These are phyloP conservation scores for Tetraselmis chui DNA, from an alignment of 139 green algal species.

Conservation along the genomic window DNA sequence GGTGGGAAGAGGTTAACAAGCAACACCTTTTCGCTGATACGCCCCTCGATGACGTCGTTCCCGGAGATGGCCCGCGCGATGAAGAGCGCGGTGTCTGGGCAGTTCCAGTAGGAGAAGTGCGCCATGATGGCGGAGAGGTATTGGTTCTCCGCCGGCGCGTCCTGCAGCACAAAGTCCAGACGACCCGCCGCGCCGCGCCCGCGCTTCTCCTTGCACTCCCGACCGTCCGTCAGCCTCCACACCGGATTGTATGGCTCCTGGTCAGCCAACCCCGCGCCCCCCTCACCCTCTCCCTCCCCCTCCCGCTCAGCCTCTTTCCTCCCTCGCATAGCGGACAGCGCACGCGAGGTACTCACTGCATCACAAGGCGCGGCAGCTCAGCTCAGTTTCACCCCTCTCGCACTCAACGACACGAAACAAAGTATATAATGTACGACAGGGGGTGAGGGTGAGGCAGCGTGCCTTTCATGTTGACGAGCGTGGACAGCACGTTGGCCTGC, in stretches of 20 bases:
- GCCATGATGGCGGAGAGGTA: slow-evolving; percentile 40
- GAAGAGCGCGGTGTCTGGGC: slow-evolving; percentile 42
- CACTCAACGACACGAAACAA: too few species aligned
- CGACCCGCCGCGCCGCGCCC: slow-evolving; percentile 23
- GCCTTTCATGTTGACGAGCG: not conserved
- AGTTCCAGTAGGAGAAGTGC: slow-evolving; percentile 54
- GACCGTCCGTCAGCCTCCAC: slow-evolving; percentile 9
- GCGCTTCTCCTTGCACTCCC: not conserved
- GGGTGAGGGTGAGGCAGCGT: not conserved
- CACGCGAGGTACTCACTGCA: not conserved
- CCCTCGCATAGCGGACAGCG: not conserved
- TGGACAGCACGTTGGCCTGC: not conserved
- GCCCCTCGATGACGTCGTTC: slow-evolving; percentile 35
- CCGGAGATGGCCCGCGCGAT: slow-evolving; percentile 37
- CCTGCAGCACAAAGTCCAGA: slow-evolving; percentile 52
- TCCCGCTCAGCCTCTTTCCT: not conserved
- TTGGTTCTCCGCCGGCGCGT: slow-evolving; percentile 35
- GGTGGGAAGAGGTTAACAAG: too few species aligned
- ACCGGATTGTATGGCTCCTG: not conserved
- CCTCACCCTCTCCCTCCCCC: too few species aligned
- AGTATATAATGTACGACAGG: too few species aligned
- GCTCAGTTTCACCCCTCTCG: too few species aligned
- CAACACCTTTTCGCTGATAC: not conserved
- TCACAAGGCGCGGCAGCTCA: not conserved
- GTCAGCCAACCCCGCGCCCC: slow-evolving; percentile 3